phyloP scores from a whole-genome alignment of 441 rosid genomes.

The Populus tomentosa region DNA sequence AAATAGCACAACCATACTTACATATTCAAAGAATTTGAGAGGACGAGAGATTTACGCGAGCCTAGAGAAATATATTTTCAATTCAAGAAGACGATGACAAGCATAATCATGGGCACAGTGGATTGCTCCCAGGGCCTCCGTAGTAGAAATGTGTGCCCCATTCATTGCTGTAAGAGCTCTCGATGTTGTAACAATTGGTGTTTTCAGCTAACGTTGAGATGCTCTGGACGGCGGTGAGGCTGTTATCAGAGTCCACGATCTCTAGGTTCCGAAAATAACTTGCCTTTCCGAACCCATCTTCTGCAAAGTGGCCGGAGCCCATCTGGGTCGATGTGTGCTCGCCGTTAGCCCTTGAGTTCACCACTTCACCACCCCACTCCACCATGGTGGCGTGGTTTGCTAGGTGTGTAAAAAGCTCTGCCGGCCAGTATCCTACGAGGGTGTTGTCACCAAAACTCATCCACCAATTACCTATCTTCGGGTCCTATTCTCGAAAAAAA shows the following conservation, averaged over 20 bases:
- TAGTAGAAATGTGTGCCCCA: slow-evolving; percentile 97
- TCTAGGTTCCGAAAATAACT: slow-evolving; percentile 89
- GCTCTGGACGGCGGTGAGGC: slow-evolving; percentile 69
- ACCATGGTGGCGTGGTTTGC: slow-evolving; percentile 90
- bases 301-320: slow-evolving; percentile 93
- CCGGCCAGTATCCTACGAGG: slow-evolving; percentile 94
- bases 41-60: background rate
- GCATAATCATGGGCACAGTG: slow-evolving; percentile 51
- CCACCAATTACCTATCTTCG: slow-evolving; percentile 97
- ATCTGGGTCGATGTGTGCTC: slow-evolving; percentile 88
- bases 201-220: slow-evolving; percentile 76
- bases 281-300: slow-evolving; percentile 84
- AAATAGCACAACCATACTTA: slow-evolving; percentile 39
- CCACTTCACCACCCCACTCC: slow-evolving; percentile 99
- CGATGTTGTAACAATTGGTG: slow-evolving; percentile 83
- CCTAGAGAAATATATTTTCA: background rate
- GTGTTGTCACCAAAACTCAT: slow-evolving; percentile 84
- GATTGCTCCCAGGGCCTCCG: slow-evolving; percentile 95
- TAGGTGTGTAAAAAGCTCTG: slow-evolving; percentile 84
- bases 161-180: slow-evolving; percentile 65
- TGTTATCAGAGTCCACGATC: slow-evolving; percentile 82
- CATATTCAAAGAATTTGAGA: slow-evolving; percentile 47
- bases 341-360: slow-evolving; percentile 81
- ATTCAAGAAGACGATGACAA: background rate
- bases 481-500: slow-evolving; percentile 48